Conservation (phyloP, 1,139 yeast species). For the Debaryomyces coudertii region DNA sequence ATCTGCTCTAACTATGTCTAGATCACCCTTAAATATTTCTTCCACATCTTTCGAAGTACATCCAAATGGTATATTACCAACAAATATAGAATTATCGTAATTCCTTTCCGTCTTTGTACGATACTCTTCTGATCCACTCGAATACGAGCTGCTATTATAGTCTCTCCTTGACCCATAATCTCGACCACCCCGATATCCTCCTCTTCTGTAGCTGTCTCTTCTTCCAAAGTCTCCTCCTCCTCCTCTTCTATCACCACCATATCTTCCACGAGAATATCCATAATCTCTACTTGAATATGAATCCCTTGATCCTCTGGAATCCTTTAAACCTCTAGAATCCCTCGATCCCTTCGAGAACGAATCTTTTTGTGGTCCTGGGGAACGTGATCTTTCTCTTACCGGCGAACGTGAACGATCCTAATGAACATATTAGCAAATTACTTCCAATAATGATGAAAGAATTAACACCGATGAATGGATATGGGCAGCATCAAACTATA, state of each 20-base stretch:
- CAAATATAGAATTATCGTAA: conserved; percentile 68
- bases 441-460: conserved; percentile 7
- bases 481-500: conserved; percentile 9
- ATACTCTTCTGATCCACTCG: conserved; percentile 34
- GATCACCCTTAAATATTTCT: conserved; percentile 62
- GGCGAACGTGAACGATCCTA: conserved; percentile 56
- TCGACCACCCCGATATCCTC: conserved; percentile 27
- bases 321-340: conserved; percentile 7
- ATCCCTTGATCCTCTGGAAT: conserved; percentile 18
- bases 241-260: conserved; percentile 26
- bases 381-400: conserved; percentile 44
- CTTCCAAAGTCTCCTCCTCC: conserved; percentile 24
- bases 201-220: conserved; percentile 30
- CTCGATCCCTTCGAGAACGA: conserved; percentile 4
- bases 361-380: conserved; percentile 22
- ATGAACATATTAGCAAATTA: conserved; percentile 23
- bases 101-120: conserved; percentile 58
- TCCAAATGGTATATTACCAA: conserved; percentile 74
- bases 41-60: conserved; percentile 62
- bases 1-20: conserved; percentile 82
- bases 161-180: conserved; percentile 29
- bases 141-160: conserved; percentile 22
- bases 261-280: conserved; percentile 23
- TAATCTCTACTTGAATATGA: conserved; percentile 27
- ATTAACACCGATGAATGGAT: conserved; percentile 10